phyloP scores from a whole-genome alignment of 805 yeast genomes.

The Metschnikowia amazonensis region DNA sequence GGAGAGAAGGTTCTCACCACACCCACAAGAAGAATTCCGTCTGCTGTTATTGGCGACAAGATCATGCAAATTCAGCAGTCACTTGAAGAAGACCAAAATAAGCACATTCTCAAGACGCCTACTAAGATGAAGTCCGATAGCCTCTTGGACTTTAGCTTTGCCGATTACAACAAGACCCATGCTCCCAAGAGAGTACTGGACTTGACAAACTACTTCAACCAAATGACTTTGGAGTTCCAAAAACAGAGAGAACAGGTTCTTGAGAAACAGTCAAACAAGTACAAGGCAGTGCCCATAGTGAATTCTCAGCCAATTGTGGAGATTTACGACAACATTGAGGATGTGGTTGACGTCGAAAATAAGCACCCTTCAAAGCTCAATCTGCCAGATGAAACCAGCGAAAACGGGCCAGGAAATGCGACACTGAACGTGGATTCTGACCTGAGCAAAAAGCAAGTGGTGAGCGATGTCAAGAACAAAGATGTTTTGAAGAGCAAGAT shows the following conservation, averaged over 20 bases:
- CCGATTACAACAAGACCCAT: slow-evolving; percentile 1
- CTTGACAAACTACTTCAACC: slow-evolving; percentile 64
- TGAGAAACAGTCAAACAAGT: slow-evolving; percentile 53
- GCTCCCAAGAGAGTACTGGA: slow-evolving; percentile 48
- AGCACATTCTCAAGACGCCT: slow-evolving; percentile 11
- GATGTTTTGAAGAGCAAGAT: slow-evolving; percentile 12
- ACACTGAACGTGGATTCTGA: not conserved
- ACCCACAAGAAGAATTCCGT: slow-evolving; percentile 15
- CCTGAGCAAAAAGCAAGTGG: not conserved
- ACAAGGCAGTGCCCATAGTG: slow-evolving; percentile 66
- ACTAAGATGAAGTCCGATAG: slow-evolving; percentile 8
- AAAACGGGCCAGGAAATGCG: not conserved
- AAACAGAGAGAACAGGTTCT: slow-evolving; percentile 78
- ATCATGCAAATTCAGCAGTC: slow-evolving; percentile 19
- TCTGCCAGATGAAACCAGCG: not conserved
- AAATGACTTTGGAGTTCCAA: slow-evolving; percentile 82
- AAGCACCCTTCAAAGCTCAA: not conserved
- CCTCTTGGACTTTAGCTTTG: slow-evolving; percentile 4
- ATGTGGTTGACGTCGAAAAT: slow-evolving; percentile 63
- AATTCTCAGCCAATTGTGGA: slow-evolving; percentile 86
- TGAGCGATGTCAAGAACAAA: not conserved
- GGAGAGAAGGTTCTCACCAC: slow-evolving; percentile 2
- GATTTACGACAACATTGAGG: slow-evolving; percentile 80
- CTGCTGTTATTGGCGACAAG: slow-evolving; percentile 18
- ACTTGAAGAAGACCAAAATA: slow-evolving; percentile 16